Percentiles rank a stretch among this genome's conserved stretches.
These are phyloP conservation scores for Phanerodontia chrysosporium DNA, from an alignment of 768 basidiomycete species.

Conservation along the genomic window DNA sequence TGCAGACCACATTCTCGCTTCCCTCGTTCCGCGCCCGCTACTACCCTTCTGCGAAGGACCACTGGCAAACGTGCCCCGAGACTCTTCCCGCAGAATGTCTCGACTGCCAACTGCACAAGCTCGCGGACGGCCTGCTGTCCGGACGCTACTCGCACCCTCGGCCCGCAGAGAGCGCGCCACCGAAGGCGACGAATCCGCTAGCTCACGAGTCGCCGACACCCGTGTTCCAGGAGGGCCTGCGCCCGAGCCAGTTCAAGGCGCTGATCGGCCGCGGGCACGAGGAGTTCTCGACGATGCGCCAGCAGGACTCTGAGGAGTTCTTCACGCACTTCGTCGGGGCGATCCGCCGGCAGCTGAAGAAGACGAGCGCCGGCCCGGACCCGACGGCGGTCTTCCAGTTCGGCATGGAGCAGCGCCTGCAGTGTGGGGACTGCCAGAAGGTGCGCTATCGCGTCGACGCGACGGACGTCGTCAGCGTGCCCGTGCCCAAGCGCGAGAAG, in stretches of 20 bases:
- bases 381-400: conserved; percentile 78
- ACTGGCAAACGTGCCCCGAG: conserved; percentile 60
- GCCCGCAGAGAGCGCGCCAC: conserved; percentile 25
- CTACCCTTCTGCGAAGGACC: conserved; percentile 40
- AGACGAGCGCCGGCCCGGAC: conserved; percentile 44
- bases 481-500: conserved; percentile 65
- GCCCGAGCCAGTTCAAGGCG: conserved; percentile 80
- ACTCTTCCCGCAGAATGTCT: conserved; percentile 77
- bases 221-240: conserved; percentile 80
- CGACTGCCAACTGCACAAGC: conserved; percentile 93
- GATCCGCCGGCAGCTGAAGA: conserved; percentile 62
- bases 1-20: conserved; percentile 84
- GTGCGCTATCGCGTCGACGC: conserved; percentile 81
- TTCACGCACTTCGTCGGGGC: conserved; percentile 74
- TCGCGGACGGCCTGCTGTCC: conserved; percentile 88
- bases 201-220: conserved; percentile 38
- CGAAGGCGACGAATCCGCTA: conserved; percentile 27
- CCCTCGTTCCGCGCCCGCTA: conserved; percentile 75
- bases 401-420: conserved; percentile 80
- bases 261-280: conserved; percentile 89
- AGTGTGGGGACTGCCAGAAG: conserved; percentile 72
- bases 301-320: conserved; percentile 97
- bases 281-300: conserved; percentile 94
- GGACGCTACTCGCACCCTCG: conserved; percentile 81
- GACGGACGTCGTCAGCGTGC: conserved; percentile 74